These are phyloP conservation scores for Poa annua DNA, from an alignment of 176 grass and related monocot genomes.

Conservation along the genomic window DNA sequence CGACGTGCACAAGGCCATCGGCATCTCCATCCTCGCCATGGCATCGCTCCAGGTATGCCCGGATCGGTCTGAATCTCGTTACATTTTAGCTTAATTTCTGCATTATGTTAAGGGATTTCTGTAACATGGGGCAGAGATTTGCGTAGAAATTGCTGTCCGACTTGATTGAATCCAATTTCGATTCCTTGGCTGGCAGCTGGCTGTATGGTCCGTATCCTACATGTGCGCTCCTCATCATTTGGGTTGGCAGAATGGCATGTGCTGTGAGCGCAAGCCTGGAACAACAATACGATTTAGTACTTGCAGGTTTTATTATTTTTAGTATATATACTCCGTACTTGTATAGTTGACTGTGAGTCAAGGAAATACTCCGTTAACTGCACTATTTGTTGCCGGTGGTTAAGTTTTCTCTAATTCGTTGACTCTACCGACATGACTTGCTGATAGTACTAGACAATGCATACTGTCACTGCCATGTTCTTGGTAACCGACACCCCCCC, in stretches of 20 bases:
- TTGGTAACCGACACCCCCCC: background rate
- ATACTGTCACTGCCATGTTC: background rate
- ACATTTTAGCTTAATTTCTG: background rate
- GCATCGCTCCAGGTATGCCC: constrained; percentile 64
- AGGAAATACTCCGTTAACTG: too few species aligned
- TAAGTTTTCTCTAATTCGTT: background rate
- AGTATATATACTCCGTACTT: background rate
- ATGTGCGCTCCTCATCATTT: constrained; percentile 13
- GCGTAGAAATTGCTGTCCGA: background rate
- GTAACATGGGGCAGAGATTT: background rate
- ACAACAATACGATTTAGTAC: background rate
- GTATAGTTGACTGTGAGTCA: background rate
- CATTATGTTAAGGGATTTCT: too few species aligned
- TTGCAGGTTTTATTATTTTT: background rate
- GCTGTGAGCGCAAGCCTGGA: constrained; percentile 22
- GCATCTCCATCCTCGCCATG: constrained; percentile 62
- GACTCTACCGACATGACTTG: background rate
- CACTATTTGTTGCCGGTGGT: too few species aligned
- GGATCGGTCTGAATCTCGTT: background rate
- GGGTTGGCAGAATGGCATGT: constrained; percentile 16
- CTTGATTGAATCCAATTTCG: background rate
- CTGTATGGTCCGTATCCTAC: background rate
- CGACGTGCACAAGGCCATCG: constrained; percentile 66
- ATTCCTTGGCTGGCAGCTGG: background rate
- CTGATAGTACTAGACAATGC: background rate